Base-by-base conservation (phyloP, 352 stramenopile species). In the Phytophthora ohioensis region DNA sequence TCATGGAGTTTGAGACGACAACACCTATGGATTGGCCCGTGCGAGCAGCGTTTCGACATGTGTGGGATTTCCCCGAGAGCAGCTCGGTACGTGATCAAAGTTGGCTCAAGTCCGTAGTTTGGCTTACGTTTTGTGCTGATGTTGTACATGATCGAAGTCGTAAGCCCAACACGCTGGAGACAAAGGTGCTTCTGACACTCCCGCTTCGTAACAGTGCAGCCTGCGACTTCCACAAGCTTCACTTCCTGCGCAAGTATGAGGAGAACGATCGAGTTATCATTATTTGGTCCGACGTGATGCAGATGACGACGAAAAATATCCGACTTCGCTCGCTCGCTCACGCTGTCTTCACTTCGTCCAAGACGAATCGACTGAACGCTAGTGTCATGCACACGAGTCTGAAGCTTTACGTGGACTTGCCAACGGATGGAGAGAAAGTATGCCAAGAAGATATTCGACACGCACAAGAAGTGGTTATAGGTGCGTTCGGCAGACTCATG, bases 11-110 rank as follows among this genome's bases (percentile, higher is more conserved):
- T 11, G 15, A 21, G 4, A 73, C 58, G 2, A 48, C 57, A n/a
- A 77, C 69, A 1, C 41, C 69, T 0, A 10, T 77, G 38, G 4
- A 56, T 2, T 77, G 64, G 46, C 41, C 64, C 13, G 38, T 77
- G 39, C 38, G 46, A 17, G 34, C 53, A 7, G 59, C 47, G 4
- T 64, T 62, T 13, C 36, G 45, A 1, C 30, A 67, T n/a, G 36
- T 74, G 2, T 77, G 64, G 69, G 34, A 10, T 5, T 69, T 47
- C 45, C 64, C 67, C 11, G 57, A 73, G 21, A 70, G 42, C 52
- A 66, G 30, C 30, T 73, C 48, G 36, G 64, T 71, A 67, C 27
- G 55, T 70, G 6, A 5, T 35, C 5, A 46, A 46, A 11, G 9
- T 21, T 13, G 12, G 39, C 3, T 13, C 12, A 21, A 21, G 17